These are phyloP conservation scores for Capsaspora owczarzaki DNA, from an alignment of 78 protist species.

Conservation along the genomic window DNA sequence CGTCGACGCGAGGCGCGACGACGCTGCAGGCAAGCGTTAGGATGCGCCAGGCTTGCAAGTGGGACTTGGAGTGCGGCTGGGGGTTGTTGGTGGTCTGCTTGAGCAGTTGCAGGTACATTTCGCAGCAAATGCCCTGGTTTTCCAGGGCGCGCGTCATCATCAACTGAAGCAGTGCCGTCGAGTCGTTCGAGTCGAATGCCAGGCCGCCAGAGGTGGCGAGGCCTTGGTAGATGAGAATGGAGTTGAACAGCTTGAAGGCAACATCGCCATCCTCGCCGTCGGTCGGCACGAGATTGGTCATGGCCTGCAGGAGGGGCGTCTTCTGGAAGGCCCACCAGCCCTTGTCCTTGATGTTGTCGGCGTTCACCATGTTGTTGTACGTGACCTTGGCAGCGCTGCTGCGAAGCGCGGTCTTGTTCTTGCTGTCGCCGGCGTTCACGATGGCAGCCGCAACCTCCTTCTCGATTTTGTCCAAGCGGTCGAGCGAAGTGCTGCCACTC, in stretches of 20 bases:
- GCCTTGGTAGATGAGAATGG: not conserved
- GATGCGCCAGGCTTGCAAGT: not conserved
- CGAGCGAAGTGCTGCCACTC: not conserved
- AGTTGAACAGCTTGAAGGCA: not conserved
- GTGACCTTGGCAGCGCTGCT: too few relatives aligned
- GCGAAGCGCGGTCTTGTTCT: too few relatives aligned
- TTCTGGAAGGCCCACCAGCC: not conserved
- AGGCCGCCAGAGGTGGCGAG: not conserved
- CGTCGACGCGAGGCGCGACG: not conserved
- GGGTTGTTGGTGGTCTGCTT: slow-evolving; percentile 12
- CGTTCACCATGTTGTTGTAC: too few relatives aligned
- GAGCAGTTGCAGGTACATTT: slow-evolving; percentile 4
- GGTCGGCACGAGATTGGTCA: slow-evolving; percentile 2
- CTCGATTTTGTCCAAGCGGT: not conserved
- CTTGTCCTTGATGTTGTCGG: not conserved
- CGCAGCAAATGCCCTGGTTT: not conserved
- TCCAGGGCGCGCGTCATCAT: not conserved
- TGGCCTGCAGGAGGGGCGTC: not conserved
- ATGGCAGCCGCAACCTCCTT: not conserved
- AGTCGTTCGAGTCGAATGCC: not conserved
- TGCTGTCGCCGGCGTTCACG: too few relatives aligned
- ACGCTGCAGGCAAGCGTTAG: not conserved
- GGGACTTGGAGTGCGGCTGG: not conserved
- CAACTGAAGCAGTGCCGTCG: not conserved
- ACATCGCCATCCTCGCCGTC: not conserved